A percentile compares a stretch with the other conserved stretches of the same genome.
Evolutionary conservation across 106 monocot species (phyloP).

Genomic region (Acorus calamus): DNA sequence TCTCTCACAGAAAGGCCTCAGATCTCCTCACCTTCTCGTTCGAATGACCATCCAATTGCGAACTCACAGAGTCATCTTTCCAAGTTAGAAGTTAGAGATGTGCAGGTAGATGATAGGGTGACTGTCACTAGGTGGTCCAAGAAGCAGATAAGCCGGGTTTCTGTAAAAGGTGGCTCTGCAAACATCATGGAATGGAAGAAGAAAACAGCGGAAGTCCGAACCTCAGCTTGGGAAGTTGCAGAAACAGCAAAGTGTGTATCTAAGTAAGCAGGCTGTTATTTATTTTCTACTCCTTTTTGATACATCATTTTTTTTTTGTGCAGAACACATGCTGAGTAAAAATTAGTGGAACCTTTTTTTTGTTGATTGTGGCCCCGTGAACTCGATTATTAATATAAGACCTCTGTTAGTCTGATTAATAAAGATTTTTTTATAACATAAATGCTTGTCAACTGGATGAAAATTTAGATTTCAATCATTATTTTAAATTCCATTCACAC

Average conservation of each 20-base stretch:
- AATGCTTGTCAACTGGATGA: no score
- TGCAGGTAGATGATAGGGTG: conserved; percentile 81
- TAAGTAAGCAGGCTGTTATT: conserved; percentile 34
- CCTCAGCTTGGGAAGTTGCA: conserved; percentile 36
- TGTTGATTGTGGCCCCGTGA: no score
- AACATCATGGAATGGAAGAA: conserved; percentile 69
- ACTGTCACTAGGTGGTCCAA: conserved; percentile 89
- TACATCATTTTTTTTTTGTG: no score
- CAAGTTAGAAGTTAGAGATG: conserved; percentile 76
- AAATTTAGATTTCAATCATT: no score
- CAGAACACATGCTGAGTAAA: no score
- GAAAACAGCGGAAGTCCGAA: conserved; percentile 29
- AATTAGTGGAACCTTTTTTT: no score
- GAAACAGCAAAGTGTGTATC: conserved; percentile 40
- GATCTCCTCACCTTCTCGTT: conserved; percentile 17
- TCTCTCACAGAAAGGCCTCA: conserved; percentile 43
- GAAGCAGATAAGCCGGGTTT: conserved; percentile 48
- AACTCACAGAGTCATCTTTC: conserved; percentile 37
- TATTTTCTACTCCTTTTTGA: neutral
- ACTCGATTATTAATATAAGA: no score
- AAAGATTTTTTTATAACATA: no score
- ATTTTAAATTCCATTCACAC: no score
- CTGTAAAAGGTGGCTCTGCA: conserved; percentile 35
- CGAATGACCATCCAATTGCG: conserved; percentile 27
- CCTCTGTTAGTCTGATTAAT: no score